Evolutionary conservation across 1,284 basidiomycete genomes (phyloP).

Genomic region (Sphaerobolus stellatus): DNA sequence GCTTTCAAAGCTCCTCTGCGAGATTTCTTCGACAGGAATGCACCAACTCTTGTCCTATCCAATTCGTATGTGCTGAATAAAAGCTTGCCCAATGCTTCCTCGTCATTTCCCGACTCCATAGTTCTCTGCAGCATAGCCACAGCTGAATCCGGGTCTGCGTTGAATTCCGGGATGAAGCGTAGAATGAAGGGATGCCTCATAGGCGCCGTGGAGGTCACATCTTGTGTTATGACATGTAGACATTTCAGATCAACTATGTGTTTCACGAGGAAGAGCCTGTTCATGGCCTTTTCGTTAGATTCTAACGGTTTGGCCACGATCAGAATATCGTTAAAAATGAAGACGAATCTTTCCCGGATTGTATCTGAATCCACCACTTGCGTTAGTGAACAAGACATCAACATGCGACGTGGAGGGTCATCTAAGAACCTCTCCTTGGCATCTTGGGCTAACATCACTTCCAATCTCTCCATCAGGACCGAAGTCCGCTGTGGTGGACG

Average conservation of each 20-base stretch:
- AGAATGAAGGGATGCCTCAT: slow-evolving; percentile 60
- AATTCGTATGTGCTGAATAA: slow-evolving; percentile 85
- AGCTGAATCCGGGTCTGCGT: slow-evolving; percentile 69
- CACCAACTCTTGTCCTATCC: slow-evolving; percentile 80
- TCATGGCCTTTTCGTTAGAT: slow-evolving; percentile 61
- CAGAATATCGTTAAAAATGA: slow-evolving; percentile 92
- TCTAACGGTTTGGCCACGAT: slow-evolving; percentile 79
- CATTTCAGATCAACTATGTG: slow-evolving; percentile 79
- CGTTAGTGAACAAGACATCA: slow-evolving; percentile 83
- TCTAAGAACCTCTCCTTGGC: slow-evolving; percentile 69
- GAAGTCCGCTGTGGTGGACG: slow-evolving; percentile 35
- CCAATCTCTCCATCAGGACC: slow-evolving; percentile 62
- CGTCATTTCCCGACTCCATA: slow-evolving; percentile 57
- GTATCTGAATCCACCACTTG: slow-evolving; percentile 94
- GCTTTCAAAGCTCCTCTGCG: slow-evolving; percentile 76
- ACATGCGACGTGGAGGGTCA: slow-evolving; percentile 81
- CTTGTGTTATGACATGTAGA: slow-evolving; percentile 65
- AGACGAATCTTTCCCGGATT: slow-evolving; percentile 94
- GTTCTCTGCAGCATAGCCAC: slow-evolving; percentile 63
- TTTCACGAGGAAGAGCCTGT: slow-evolving; percentile 85
- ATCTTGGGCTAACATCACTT: slow-evolving; percentile 62
- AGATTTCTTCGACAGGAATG: slow-evolving; percentile 72
- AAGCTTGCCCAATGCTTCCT: slow-evolving; percentile 70
- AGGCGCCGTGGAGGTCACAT: slow-evolving; percentile 27
- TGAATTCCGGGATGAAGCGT: slow-evolving; percentile 73